phyloP scores from a whole-genome alignment of 2,329 filamentous ascomycete genomes.

The Emergomyces pasteurianus region DNA sequence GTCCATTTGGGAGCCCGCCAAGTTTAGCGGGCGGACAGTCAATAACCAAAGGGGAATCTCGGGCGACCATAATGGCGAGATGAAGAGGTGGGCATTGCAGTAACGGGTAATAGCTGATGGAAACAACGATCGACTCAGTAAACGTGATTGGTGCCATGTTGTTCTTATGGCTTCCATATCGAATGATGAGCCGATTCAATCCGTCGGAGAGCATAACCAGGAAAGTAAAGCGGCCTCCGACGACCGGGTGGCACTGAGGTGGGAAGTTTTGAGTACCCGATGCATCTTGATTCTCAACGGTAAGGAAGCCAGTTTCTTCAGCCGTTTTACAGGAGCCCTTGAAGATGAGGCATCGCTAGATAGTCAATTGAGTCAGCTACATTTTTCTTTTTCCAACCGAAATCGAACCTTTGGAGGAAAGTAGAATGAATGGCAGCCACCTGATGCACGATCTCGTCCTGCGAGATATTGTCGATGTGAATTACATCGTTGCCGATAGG shows the following conservation, averaged over 20 bases:
- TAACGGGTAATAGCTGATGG: conserved; percentile 11
- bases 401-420: not conserved
- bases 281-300: not conserved
- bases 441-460: not conserved
- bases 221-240: conserved; percentile 11
- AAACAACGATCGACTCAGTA: conserved; percentile 7
- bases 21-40: conserved; percentile 13
- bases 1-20: conserved; percentile 10
- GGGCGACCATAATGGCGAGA: conserved; percentile 13
- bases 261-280: not conserved
- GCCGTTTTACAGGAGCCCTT: not conserved
- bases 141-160: not conserved
- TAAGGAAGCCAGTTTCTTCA: not conserved
- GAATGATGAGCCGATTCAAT: conserved; percentile 8
- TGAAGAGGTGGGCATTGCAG: conserved; percentile 14
- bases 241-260: conserved; percentile 9
- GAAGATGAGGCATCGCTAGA: conserved; percentile 1
- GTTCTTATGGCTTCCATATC: conserved; percentile 1
- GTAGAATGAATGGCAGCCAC: not conserved
- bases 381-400: not conserved
- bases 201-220: conserved; percentile 12
- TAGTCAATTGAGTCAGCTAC: not conserved
- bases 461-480: not conserved
- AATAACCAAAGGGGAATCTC: conserved; percentile 14
- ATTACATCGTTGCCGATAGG: not conserved